Percentiles rank a stretch among this genome's conserved stretches.
These are phyloP conservation scores for Talaromyces rugulosus DNA, from an alignment of 2,329 filamentous ascomycete genomes.

Conservation along the genomic window DNA sequence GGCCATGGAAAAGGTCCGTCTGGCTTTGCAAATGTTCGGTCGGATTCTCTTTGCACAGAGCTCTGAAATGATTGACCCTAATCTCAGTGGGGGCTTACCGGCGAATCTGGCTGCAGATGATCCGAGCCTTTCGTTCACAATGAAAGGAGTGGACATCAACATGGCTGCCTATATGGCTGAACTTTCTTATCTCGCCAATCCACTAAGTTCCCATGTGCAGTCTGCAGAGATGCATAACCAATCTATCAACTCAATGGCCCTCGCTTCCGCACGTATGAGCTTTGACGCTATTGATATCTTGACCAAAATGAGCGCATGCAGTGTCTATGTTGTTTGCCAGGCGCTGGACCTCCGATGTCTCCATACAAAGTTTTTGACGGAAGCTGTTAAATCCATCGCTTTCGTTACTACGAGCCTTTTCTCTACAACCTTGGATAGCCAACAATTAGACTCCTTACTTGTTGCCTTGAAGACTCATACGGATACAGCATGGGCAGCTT, in stretches of 20 bases:
- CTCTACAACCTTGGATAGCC: too few relatives aligned
- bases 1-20: conserved; percentile 59
- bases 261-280: too few relatives aligned
- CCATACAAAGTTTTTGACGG: too few relatives aligned
- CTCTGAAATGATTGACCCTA: conserved; percentile 59
- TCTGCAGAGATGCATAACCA: conserved; percentile 66
- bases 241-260: conserved; percentile 61
- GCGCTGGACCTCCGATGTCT: too few relatives aligned
- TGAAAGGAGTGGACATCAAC: conserved; percentile 63
- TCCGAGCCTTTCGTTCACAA: conserved; percentile 53
- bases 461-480: too few relatives aligned
- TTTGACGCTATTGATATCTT: too few relatives aligned
- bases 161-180: conserved; percentile 62
- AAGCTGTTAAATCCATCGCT: too few relatives aligned
- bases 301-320: too few relatives aligned
- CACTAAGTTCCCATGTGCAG: conserved; percentile 59
- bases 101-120: conserved; percentile 60
- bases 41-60: conserved; percentile 65
- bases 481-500: too few relatives aligned
- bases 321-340: too few relatives aligned
- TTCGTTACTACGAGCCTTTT: too few relatives aligned
- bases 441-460: too few relatives aligned
- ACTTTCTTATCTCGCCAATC: conserved; percentile 57
- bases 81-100: conserved; percentile 56
- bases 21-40: conserved; percentile 52